These are phyloP conservation scores for Pezicula rhizophila DNA, from an alignment of 2,329 filamentous ascomycete species.

Conservation along the genomic window DNA sequence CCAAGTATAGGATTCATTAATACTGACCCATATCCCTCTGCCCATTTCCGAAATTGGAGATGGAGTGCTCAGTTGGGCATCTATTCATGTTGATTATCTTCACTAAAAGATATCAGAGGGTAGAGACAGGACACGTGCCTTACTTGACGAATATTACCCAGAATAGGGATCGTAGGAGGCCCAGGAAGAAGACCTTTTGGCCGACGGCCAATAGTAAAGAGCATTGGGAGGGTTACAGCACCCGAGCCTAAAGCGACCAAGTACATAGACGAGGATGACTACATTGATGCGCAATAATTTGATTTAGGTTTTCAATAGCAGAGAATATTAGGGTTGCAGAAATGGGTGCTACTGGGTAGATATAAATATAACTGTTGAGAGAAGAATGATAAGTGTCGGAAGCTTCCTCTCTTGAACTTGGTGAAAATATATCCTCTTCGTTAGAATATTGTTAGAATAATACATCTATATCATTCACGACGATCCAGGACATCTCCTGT, in stretches of 20 bases:
- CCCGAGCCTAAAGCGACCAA: neutral
- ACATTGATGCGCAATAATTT: too few relatives aligned
- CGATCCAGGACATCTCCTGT: too few relatives aligned
- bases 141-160: constrained; percentile 11
- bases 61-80: constrained; percentile 8
- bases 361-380: too few relatives aligned
- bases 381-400: too few relatives aligned
- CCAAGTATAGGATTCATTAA: neutral
- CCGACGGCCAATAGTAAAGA: constrained; percentile 5
- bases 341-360: too few relatives aligned
- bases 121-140: neutral
- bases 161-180: constrained; percentile 12
- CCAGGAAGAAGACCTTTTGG: constrained; percentile 11
- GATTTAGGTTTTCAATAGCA: too few relatives aligned
- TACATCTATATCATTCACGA: too few relatives aligned
- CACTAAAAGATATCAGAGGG: neutral
- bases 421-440: too few relatives aligned
- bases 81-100: neutral
- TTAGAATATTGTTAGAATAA: too few relatives aligned
- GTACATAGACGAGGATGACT: too few relatives aligned
- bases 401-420: too few relatives aligned
- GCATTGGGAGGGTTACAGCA: neutral
- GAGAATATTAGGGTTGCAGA: too few relatives aligned
- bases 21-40: constrained; percentile 13
- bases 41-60: constrained; percentile 15